A percentile compares a stretch with the other conserved stretches of the same genome.
Conservation (phyloP, 352 stramenopile genomes). For the Phytophthora tubulina region DNA sequence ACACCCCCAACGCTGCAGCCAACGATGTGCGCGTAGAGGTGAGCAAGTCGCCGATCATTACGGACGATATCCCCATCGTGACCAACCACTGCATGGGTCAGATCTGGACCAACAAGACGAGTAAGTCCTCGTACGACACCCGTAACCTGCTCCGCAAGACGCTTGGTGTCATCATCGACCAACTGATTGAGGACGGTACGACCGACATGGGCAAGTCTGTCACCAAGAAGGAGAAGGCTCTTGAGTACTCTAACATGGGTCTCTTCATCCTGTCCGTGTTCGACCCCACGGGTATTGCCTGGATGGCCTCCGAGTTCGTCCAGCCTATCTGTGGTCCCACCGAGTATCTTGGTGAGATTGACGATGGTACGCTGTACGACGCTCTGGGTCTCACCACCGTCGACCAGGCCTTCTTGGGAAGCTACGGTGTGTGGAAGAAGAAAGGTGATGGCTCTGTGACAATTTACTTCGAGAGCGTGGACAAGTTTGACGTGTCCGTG, state of each 20-base stretch:
- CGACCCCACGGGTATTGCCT: slow-evolving; percentile 57
- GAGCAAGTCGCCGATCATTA: slow-evolving; percentile 38
- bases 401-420: slow-evolving; percentile 50
- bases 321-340: slow-evolving; percentile 67
- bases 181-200: slow-evolving; percentile 37
- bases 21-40: slow-evolving; percentile 37
- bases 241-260: slow-evolving; percentile 40
- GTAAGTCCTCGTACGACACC: slow-evolving; percentile 21
- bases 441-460: slow-evolving; percentile 41
- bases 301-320: slow-evolving; percentile 57
- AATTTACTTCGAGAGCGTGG: slow-evolving; percentile 37
- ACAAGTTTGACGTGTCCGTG: slow-evolving; percentile 30
- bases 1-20: slow-evolving; percentile 23
- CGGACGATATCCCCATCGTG: slow-evolving; percentile 29
- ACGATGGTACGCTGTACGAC: slow-evolving; percentile 49
- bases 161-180: slow-evolving; percentile 38
- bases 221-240: slow-evolving; percentile 27
- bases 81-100: slow-evolving; percentile 50
- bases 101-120: slow-evolving; percentile 40
- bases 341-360: slow-evolving; percentile 55
- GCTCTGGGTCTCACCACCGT: slow-evolving; percentile 52
- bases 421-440: slow-evolving; percentile 52
- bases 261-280: slow-evolving; percentile 55
- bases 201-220: slow-evolving; percentile 41
- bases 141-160: slow-evolving; percentile 43